phyloP scores from a whole-genome alignment of 73 alveolate species.

The Paramecium tetraurelia region DNA sequence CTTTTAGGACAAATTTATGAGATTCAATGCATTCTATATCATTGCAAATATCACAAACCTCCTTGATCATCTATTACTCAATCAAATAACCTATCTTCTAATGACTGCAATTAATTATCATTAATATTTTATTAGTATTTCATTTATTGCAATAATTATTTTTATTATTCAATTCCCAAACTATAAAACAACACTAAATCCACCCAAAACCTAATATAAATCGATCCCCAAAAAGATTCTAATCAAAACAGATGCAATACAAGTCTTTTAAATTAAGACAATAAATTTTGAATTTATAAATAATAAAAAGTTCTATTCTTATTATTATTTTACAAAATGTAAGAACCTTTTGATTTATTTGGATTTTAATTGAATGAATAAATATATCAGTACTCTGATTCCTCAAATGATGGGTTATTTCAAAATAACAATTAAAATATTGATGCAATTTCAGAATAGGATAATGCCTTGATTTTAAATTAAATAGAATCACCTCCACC shows the following conservation, averaged over 20 bases:
- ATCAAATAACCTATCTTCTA: not conserved
- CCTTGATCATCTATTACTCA: not conserved
- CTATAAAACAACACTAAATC: not conserved
- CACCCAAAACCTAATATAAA: too few relatives aligned
- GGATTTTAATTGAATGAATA: too few relatives aligned
- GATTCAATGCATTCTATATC: conserved; percentile 13
- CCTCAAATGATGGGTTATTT: not conserved
- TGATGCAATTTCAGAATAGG: too few relatives aligned
- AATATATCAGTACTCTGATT: not conserved
- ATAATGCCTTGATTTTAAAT: not conserved
- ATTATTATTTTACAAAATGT: not conserved
- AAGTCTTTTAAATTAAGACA: too few relatives aligned
- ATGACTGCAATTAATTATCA: conserved; percentile 3
- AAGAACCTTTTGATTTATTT: too few relatives aligned
- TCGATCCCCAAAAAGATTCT: not conserved
- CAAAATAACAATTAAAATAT: too few relatives aligned
- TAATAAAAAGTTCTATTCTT: too few relatives aligned
- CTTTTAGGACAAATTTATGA: not conserved
- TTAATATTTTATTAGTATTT: not conserved
- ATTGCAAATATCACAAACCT: conserved; percentile 1
- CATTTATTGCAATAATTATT: not conserved
- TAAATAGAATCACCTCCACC: not conserved
- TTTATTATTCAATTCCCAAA: not conserved
- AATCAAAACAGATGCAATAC: not conserved
- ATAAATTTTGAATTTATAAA: too few relatives aligned